Conservation (phyloP, 306 rosid species). For the Psophocarpus tetragonolobus region DNA sequence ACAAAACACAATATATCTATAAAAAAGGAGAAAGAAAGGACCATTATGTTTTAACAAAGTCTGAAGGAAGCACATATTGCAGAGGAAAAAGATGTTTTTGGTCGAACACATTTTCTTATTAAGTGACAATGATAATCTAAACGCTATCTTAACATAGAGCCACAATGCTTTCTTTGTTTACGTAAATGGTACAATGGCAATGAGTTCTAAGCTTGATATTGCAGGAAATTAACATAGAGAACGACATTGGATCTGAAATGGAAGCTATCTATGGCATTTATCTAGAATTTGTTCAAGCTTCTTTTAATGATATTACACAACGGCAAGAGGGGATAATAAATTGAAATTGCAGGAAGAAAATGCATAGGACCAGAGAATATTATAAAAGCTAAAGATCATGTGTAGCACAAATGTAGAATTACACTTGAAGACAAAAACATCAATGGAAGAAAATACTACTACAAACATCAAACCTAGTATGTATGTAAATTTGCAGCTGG, state of each 20-base stretch:
- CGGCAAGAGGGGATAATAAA: not conserved
- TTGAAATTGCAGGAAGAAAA: not conserved
- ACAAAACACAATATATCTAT: not conserved
- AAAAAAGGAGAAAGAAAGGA: not conserved
- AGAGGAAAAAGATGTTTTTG: not conserved
- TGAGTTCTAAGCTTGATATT: not conserved
- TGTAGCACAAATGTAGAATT: not conserved
- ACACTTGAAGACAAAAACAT: not conserved
- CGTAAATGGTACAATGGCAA: not conserved
- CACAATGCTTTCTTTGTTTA: not conserved
- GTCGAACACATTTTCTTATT: not conserved
- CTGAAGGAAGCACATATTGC: not conserved
- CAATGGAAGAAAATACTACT: not conserved
- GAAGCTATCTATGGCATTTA: not conserved
- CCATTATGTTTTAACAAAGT: not conserved
- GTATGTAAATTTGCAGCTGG: constrained; percentile 54
- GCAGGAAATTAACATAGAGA: not conserved
- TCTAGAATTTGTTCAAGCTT: no score
- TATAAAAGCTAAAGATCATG: not conserved
- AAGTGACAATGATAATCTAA: not conserved
- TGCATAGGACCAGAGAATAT: not conserved
- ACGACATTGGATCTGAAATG: not conserved
- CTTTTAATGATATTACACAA: no score
- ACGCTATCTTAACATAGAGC: not conserved
- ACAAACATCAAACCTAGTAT: not conserved